Evolutionary conservation across 2,329 filamentous ascomycete species (phyloP), one percentile per base, ranked within the genome.

Genomic region (Pseudogymnoascus sp.): DNA sequence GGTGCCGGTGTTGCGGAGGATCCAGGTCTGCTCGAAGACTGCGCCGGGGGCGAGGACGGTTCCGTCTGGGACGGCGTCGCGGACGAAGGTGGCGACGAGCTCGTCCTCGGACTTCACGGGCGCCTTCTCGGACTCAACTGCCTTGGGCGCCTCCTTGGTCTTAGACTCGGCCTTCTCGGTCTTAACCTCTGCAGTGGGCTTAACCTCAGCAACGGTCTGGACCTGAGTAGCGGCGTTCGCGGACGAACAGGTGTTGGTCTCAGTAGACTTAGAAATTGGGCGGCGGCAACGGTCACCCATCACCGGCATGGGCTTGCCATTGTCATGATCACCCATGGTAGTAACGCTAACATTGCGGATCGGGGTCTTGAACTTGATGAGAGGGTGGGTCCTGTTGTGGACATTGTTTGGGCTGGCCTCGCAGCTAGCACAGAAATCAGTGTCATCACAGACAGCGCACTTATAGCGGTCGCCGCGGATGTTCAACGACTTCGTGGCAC

Each of bases 321-420:
- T 80, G 65, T 83, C 83, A 70, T 91, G 86, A 76, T 96, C 91
- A 62, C 88, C 89, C 67, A 89, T 82, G 7, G 93, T 97, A 60
- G 86, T 93, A 62, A 99, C 90, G 66, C 85, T 93, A 37, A 96
- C 90, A 69, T 90, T 88, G 69, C 91, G 89, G 60, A 99, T 88
- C 8, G 93, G 90, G 2, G 90, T 96, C 83, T 91, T 96, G 81
- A 99, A 92, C 79, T 96, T 97, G 80, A 99, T 92, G 70, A 99
- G 80, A 29, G 95, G 95, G 71, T 99, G 95, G n/a, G 93, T 96
- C 76, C 86, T 87, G 80, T 97, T 97, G 80, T 99, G 95, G 21
- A 79, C 80, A 75, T 96, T 93, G 67, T 81, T 81, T 6, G 95
- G 95, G 71, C 86, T 86, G 60, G 93, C 91, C 78, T 99, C 96